phyloP scores from a whole-genome alignment of 495 filamentous ascomycete species.

The Poronia punctata region DNA sequence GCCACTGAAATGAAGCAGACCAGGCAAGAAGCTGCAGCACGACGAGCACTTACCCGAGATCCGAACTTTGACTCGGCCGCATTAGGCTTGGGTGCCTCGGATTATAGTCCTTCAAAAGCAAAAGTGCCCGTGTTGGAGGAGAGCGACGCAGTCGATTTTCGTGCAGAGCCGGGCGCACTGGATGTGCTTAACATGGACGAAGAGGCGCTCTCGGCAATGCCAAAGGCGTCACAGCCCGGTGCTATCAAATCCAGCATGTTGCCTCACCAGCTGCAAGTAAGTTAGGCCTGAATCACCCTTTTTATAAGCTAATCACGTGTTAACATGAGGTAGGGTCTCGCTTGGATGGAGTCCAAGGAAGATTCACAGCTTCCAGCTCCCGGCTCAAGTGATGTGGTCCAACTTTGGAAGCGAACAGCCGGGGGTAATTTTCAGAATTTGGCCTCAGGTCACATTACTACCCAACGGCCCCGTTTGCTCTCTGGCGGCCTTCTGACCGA shows the following conservation, averaged over 20 bases:
- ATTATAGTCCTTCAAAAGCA: slow-evolving; percentile 20
- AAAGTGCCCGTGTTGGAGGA: slow-evolving; percentile 50
- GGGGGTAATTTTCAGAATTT: slow-evolving; percentile 59
- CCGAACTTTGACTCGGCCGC: slow-evolving; percentile 25
- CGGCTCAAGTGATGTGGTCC: slow-evolving; percentile 60
- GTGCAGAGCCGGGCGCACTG: slow-evolving; percentile 56
- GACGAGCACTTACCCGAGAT: slow-evolving; percentile 25
- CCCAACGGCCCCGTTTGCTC: slow-evolving; percentile 51
- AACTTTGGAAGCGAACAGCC: slow-evolving; percentile 67
- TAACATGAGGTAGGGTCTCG: slow-evolving; percentile 54
- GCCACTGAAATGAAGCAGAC: slow-evolving; percentile 42
- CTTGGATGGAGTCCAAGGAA: slow-evolving; percentile 77
- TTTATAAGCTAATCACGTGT: not conserved
- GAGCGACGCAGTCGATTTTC: slow-evolving; percentile 54
- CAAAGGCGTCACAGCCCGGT: slow-evolving; percentile 60
- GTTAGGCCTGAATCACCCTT: not conserved
- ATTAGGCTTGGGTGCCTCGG: slow-evolving; percentile 22
- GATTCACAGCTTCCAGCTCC: slow-evolving; percentile 54
- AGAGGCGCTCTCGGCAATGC: slow-evolving; percentile 63
- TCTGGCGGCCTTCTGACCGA: slow-evolving; percentile 85
- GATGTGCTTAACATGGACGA: slow-evolving; percentile 66
- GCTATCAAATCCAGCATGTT: slow-evolving; percentile 59
- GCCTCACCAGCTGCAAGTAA: slow-evolving; percentile 67
- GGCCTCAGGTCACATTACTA: slow-evolving; percentile 64
- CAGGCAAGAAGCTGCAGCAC: slow-evolving; percentile 44